phyloP scores from a whole-genome alignment of 805 yeast genomes.

The Zygoascus tannicola region DNA sequence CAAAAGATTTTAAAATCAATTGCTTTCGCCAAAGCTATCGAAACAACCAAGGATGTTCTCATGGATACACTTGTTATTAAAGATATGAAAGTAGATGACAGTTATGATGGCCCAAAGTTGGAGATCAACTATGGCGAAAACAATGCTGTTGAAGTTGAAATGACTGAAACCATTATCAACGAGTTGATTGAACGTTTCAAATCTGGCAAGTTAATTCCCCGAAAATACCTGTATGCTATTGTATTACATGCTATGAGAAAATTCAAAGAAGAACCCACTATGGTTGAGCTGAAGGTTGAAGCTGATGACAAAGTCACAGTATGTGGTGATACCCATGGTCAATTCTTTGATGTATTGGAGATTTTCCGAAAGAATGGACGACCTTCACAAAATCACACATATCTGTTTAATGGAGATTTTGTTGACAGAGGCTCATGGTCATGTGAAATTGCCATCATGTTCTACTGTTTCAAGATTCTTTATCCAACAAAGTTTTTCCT shows the following conservation, averaged over 20 bases:
- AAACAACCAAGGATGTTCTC: slow-evolving; percentile 52
- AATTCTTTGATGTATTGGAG: slow-evolving; percentile 80
- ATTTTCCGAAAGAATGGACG: slow-evolving; percentile 67
- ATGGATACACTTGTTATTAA: slow-evolving; percentile 30
- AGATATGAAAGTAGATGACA: slow-evolving; percentile 38
- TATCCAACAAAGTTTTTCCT: slow-evolving; percentile 63
- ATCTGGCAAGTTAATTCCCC: slow-evolving; percentile 65
- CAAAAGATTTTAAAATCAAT: slow-evolving; percentile 55
- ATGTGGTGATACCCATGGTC: slow-evolving; percentile 98
- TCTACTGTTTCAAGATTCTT: slow-evolving; percentile 66
- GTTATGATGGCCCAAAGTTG: slow-evolving; percentile 52
- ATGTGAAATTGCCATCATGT: slow-evolving; percentile 81
- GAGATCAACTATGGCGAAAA: slow-evolving; percentile 32
- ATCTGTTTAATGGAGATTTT: slow-evolving; percentile 92
- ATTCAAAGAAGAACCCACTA: slow-evolving; percentile 56
- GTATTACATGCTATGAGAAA: slow-evolving; percentile 60
- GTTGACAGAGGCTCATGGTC: slow-evolving; percentile 99
- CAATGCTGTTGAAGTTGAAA: slow-evolving; percentile 31
- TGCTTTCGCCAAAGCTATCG: slow-evolving; percentile 82
- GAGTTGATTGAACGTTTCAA: slow-evolving; percentile 64
- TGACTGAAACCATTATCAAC: slow-evolving; percentile 47
- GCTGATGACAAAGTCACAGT: slow-evolving; percentile 47
- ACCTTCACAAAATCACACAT: slow-evolving; percentile 58
- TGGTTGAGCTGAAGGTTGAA: slow-evolving; percentile 55
- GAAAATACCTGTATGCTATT: slow-evolving; percentile 73